Conservation (phyloP, 2,329 filamentous ascomycete species). For the Myriosclerotinia duriaeana region DNA sequence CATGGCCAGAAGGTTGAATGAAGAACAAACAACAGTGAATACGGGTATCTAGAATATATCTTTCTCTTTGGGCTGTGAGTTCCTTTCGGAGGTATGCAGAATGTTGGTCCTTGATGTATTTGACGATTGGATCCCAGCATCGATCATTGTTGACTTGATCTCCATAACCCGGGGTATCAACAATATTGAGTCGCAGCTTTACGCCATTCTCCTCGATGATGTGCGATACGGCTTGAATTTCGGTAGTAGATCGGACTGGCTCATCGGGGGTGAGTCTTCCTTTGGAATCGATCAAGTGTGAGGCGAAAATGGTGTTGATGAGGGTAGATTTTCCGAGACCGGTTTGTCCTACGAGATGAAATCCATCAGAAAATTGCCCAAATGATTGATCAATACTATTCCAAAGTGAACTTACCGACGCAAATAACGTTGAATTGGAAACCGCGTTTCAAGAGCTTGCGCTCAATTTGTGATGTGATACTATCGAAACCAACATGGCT, state of each 20-base stretch:
- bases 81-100: constrained; percentile 99
- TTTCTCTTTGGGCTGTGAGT: constrained; percentile 96
- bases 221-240: constrained; percentile 97
- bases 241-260: constrained; percentile 90
- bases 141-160: constrained; percentile 99
- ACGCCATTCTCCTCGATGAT: constrained; percentile 99
- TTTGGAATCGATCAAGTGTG: constrained; percentile 98
- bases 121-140: constrained; percentile 99
- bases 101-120: constrained; percentile 99
- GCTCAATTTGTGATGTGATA: constrained; percentile 99
- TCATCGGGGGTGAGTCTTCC: constrained; percentile 90
- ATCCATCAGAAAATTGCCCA: constrained; percentile 31
- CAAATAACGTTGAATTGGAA: constrained; percentile 99
- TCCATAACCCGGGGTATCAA: constrained; percentile 97
- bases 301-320: constrained; percentile 99
- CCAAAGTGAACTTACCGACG: constrained; percentile 72
- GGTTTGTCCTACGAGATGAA: constrained; percentile 72
- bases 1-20: constrained; percentile 97
- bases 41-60: constrained; percentile 98
- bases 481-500: constrained; percentile 99
- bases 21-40: constrained; percentile 99
- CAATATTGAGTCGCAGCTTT: constrained; percentile 94
- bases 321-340: constrained; percentile 97
- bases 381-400: not conserved
- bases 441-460: constrained; percentile 98